Percentiles rank a stretch among this genome's conserved stretches.
Evolutionary conservation across 2,329 filamentous ascomycete genomes (phyloP).

Genomic region (Arthroderma sp.): DNA sequence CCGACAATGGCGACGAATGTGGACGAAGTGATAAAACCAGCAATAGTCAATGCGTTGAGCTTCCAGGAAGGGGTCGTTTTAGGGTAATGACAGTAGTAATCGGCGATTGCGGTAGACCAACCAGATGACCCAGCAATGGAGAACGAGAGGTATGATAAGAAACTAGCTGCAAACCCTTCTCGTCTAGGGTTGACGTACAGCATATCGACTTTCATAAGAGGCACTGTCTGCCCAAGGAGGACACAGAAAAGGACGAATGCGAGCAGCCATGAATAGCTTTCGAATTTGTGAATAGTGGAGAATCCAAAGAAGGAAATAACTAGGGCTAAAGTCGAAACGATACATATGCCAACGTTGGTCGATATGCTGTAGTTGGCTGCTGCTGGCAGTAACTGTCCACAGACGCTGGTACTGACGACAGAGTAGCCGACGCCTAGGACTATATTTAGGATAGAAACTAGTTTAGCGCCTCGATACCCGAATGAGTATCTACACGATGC

Average conservation of each 20-base stretch:
- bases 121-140: not conserved
- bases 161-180: not conserved
- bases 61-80: not conserved
- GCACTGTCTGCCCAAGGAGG: conserved; percentile 1
- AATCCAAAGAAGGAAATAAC: conserved; percentile 4
- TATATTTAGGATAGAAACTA: not conserved
- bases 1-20: not conserved
- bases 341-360: not conserved
- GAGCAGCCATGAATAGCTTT: conserved; percentile 4
- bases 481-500: conserved; percentile 3
- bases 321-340: not conserved
- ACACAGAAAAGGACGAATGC: conserved; percentile 1
- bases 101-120: conserved; percentile 1
- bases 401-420: conserved; percentile 1
- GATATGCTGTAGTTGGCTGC: not conserved
- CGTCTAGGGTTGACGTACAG: not conserved
- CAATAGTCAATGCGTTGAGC: not conserved
- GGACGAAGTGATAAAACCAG: not conserved
- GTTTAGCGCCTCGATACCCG: not conserved
- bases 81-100: conserved; percentile 7
- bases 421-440: not conserved
- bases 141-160: conserved; percentile 2
- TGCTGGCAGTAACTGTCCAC: not conserved
- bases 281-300: conserved; percentile 1
- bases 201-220: not conserved